These are phyloP conservation scores for Wickerhamiella azymoides DNA, from an alignment of 805 yeast genomes.

Conservation along the genomic window DNA sequence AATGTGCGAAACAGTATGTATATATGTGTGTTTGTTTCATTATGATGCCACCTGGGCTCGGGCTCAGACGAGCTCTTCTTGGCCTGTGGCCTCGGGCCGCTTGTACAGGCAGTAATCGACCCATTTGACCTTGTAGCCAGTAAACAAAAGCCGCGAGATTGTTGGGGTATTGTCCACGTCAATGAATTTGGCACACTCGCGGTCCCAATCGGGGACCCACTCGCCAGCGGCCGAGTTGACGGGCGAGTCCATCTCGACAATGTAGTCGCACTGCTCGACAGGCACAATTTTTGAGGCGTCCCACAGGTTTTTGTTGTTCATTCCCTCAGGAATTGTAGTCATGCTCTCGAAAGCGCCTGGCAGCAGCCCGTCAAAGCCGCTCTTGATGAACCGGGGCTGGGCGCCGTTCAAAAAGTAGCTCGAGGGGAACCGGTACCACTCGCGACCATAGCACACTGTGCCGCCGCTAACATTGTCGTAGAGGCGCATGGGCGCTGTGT, in stretches of 20 bases:
- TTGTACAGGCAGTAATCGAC: conserved; percentile 21
- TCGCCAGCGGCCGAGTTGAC: conserved; percentile 36
- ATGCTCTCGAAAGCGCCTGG: conserved; percentile 65
- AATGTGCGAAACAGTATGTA: too few relatives aligned
- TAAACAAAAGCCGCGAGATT: conserved; percentile 19
- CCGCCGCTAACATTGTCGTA: conserved; percentile 30
- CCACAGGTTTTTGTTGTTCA: conserved; percentile 64
- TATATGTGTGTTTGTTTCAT: too few relatives aligned
- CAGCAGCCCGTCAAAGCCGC: conserved; percentile 74
- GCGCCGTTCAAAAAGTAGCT: conserved; percentile 61
- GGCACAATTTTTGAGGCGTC: conserved; percentile 43
- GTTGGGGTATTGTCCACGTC: conserved; percentile 18
- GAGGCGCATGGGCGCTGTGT: conserved; percentile 57
- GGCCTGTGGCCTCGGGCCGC: conserved; percentile 4
- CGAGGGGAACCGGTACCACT: conserved; percentile 87
- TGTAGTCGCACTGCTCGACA: conserved; percentile 47
- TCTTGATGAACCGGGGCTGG: conserved; percentile 47
- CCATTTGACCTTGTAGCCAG: conserved; percentile 14
- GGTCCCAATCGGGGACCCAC: conserved; percentile 19
- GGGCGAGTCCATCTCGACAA: conserved; percentile 47
- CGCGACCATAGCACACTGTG: conserved; percentile 81
- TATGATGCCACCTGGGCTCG: too few relatives aligned
- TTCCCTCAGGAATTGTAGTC: conserved; percentile 39
- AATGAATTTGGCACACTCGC: conserved; percentile 18
- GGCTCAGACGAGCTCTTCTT: too few relatives aligned